These are phyloP conservation scores for Lactarius pseudohatsudake DNA, from an alignment of 768 basidiomycete genomes.

Conservation along the genomic window DNA sequence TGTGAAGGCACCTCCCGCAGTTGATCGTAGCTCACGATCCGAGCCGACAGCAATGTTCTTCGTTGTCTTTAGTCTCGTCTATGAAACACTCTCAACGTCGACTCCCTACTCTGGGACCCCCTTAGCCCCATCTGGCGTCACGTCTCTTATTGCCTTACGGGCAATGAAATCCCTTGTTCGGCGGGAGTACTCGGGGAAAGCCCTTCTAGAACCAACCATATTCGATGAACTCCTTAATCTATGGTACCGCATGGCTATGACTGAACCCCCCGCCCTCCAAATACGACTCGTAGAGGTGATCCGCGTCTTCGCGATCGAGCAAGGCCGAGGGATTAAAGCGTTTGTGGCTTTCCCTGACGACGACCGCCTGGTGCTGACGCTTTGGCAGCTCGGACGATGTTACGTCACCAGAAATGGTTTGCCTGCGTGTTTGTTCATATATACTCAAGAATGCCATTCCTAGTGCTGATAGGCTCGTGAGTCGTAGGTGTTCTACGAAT, in stretches of 20 bases:
- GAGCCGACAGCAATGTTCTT: constrained; percentile 85
- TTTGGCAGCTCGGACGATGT: constrained; percentile 11
- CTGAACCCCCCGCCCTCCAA: constrained; percentile 73
- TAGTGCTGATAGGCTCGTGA: constrained; percentile 48
- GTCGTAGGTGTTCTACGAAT: constrained; percentile 42
- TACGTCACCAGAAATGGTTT: constrained; percentile 47
- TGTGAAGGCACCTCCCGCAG: constrained; percentile 32
- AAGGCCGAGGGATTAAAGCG: constrained; percentile 28
- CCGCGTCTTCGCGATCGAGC: constrained; percentile 44
- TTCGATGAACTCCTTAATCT: constrained; percentile 90
- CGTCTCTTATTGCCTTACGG: constrained; percentile 60
- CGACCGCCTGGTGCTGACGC: constrained; percentile 14
- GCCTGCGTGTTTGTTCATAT: constrained; percentile 80
- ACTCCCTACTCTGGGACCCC: constrained; percentile 56
- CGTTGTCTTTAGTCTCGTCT: constrained; percentile 90
- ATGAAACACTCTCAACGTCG: constrained; percentile 74
- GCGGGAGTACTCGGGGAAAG: constrained; percentile 77
- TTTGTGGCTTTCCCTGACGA: constrained; percentile 6
- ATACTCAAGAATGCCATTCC: constrained; percentile 72
- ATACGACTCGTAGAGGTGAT: constrained; percentile 71
- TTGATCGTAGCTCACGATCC: constrained; percentile 37
- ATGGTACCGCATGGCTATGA: constrained; percentile 88
- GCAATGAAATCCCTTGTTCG: constrained; percentile 79
- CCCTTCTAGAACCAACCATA: constrained; percentile 74
- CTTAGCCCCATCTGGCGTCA: constrained; percentile 42